Conservation (phyloP, 192 early-diverging fungal species). For the Backusella circina region DNA sequence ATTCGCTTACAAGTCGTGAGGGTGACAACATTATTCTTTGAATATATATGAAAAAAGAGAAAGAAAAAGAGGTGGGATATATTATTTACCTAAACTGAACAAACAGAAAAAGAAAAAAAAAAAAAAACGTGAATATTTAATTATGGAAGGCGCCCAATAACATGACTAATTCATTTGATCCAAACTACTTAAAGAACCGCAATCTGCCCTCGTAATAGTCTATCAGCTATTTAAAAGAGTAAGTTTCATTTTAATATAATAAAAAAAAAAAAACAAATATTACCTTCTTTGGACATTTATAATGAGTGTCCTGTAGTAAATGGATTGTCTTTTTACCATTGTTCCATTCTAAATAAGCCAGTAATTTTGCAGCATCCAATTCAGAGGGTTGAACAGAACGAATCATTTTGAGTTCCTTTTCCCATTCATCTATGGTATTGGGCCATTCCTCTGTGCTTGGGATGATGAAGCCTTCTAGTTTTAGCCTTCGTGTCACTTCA, state of each 20-base stretch:
- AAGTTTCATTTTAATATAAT: not conserved
- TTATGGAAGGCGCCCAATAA: conserved; percentile 11
- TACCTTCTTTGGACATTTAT: conserved; percentile 4
- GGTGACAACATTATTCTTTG: not conserved
- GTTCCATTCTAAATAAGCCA: not conserved
- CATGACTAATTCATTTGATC: not conserved
- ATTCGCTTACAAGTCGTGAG: not conserved
- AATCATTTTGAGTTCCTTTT: not conserved
- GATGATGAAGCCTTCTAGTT: not conserved
- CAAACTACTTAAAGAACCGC: conserved; percentile 6
- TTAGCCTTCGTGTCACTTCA: not conserved
- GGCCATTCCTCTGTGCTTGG: not conserved
- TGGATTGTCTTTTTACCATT: conserved; percentile 7
- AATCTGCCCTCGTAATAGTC: conserved; percentile 5
- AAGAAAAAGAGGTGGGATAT: not conserved
- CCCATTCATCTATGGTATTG: not conserved
- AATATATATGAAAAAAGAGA: not conserved
- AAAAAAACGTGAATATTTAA: not conserved
- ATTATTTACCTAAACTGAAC: not conserved
- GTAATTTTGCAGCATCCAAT: not conserved
- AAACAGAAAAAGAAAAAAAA: not conserved
- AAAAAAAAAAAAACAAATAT: not conserved
- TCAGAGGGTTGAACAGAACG: not conserved
- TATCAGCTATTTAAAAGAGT: conserved; percentile 1
- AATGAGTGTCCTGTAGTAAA: conserved; percentile 3